Evolutionary conservation across 768 basidiomycete species (phyloP).

Genomic region (Chalciporus piperatus): DNA sequence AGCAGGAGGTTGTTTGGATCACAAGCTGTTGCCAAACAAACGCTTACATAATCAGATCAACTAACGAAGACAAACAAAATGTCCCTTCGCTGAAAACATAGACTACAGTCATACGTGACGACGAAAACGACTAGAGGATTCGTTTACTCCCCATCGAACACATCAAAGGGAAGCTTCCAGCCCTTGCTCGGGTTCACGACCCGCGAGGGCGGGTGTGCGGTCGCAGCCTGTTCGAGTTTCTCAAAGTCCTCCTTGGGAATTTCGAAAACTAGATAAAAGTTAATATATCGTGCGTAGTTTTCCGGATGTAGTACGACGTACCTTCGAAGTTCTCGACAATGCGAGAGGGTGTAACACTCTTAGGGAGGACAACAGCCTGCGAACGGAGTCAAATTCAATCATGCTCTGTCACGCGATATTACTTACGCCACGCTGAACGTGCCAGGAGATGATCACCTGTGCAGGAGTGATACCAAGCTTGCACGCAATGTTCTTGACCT

Average conservation of each 20-base stretch:
- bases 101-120: neutral
- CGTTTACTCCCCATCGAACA: slow-evolving; percentile 49
- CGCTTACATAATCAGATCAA: slow-evolving; percentile 3
- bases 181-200: slow-evolving; percentile 55
- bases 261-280: slow-evolving; percentile 24
- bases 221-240: slow-evolving; percentile 38
- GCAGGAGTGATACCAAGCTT: slow-evolving; percentile 71
- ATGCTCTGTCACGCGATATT: neutral
- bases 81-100: neutral
- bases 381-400: neutral
- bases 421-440: slow-evolving; percentile 70
- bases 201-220: slow-evolving; percentile 52
- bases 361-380: slow-evolving; percentile 71
- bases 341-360: slow-evolving; percentile 69
- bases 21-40: slow-evolving; percentile 29
- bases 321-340: slow-evolving; percentile 70
- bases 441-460: slow-evolving; percentile 74
- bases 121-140: neutral
- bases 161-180: slow-evolving; percentile 61
- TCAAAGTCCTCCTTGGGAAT: slow-evolving; percentile 40
- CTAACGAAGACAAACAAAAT: neutral
- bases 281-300: neutral
- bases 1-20: slow-evolving; percentile 29
- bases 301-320: slow-evolving; percentile 18
- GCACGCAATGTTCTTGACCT: slow-evolving; percentile 57